Evolutionary conservation across 768 basidiomycete genomes (phyloP), one percentile per base, ranked within the genome.

Genomic region (Mycena belliarum): DNA sequence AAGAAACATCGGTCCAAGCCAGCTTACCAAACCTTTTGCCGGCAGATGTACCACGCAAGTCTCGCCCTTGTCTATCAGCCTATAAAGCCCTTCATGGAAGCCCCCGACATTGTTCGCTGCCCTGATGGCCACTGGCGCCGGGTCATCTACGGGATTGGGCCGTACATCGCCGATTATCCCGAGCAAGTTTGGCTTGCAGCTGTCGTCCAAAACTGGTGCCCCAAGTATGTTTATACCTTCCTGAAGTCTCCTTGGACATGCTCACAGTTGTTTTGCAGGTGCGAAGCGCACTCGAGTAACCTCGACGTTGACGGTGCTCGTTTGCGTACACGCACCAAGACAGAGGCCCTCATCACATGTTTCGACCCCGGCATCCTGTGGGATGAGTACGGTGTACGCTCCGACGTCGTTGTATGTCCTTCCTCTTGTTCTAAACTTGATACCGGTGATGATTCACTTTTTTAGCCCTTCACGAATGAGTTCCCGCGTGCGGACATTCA

Each of bases 101-200:
- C 15, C 1, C 68, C 68, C 3, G 49, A 61, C 9, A 33, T 71
- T 24, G 20, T 53, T 4, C n/a, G 18, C 2, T 71, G 69, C 42
- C 60, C 69, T 4, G 71, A 74, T 55, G 56, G 61, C 0, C 65
- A 73, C 38, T 74, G 51, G 58, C 60, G 65, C 3, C 53, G 60
- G 1, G 65, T 63, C 5, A 65, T 72, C 4, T 72, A 66, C 46
- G 64, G 56, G 10, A 38, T 73, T 16, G 70, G 66, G 0, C 64
- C 68, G 0, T 72, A 65, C 47, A 70, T 72, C 46, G 68, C 69
- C 0, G 69, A 73, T 50, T 73, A 73, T 49, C 69, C 68, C 12
- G 71, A 73, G 46, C 72, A 73, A 44, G 65, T 65, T 0, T 32
- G 61, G 9, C 24, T 68, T 0, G 59, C 64, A 2, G 60, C 67